Evolutionary conservation across 2,329 filamentous ascomycete genomes (phyloP).

Genomic region (Chalaropsis ovoidea): DNA sequence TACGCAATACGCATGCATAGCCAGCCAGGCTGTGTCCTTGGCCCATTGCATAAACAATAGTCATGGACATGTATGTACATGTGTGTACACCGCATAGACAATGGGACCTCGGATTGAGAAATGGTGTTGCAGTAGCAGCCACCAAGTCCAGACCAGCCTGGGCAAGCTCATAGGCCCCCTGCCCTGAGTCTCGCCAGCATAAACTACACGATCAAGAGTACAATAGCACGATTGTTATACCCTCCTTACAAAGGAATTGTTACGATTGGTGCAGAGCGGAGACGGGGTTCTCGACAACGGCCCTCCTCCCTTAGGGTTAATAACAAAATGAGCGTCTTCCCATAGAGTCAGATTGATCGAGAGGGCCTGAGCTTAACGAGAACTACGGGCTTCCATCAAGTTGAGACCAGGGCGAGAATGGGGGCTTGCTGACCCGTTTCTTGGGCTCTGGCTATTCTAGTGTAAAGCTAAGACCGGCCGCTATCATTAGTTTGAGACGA

Average conservation of each 20-base stretch:
- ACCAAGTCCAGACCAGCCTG: background rate
- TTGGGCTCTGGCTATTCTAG: background rate
- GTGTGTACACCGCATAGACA: background rate
- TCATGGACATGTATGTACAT: background rate
- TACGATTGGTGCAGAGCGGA: background rate
- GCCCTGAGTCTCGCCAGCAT: background rate
- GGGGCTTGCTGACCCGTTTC: background rate
- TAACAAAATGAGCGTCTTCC: background rate
- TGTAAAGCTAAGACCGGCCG: slow-evolving; percentile 3
- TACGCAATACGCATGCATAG: background rate
- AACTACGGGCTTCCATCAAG: background rate
- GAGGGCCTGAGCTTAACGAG: slow-evolving; percentile 7
- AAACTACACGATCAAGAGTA: background rate
- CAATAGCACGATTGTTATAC: background rate
- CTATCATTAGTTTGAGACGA: slow-evolving; percentile 6
- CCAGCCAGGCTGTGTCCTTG: background rate
- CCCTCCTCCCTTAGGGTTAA: background rate
- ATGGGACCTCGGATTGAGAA: background rate
- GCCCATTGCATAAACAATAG: slow-evolving; percentile 7
- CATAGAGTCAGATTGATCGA: background rate
- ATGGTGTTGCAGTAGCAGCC: background rate
- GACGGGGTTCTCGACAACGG: background rate
- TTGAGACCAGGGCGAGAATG: background rate
- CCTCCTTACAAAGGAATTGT: background rate
- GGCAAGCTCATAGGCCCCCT: background rate